Conservation (phyloP, 108 stramenopile genomes). For the Seminavis robusta region DNA sequence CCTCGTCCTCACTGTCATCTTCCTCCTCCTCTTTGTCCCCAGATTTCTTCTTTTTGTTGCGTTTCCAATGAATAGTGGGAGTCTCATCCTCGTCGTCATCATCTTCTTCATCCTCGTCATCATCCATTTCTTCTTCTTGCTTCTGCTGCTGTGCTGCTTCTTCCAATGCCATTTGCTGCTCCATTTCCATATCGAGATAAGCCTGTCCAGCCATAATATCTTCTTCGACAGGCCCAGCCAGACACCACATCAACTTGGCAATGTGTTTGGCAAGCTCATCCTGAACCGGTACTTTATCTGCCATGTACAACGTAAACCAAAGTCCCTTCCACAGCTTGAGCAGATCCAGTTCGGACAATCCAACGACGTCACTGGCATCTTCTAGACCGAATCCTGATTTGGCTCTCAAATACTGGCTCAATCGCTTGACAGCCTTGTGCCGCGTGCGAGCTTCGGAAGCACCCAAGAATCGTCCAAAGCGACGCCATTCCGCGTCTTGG, state of each 20-base stretch:
- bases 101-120: too few species aligned
- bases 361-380: slow-evolving; percentile 37
- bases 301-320: slow-evolving; percentile 91
- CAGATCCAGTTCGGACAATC: slow-evolving; percentile 82
- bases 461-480: slow-evolving; percentile 74
- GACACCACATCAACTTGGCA: slow-evolving; percentile 79
- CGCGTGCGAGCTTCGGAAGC: slow-evolving; percentile 69
- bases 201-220: slow-evolving; percentile 79
- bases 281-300: slow-evolving; percentile 87
- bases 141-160: not conserved
- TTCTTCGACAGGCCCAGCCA: slow-evolving; percentile 84
- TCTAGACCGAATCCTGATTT: slow-evolving; percentile 50
- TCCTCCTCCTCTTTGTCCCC: too few species aligned
- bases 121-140: too few species aligned
- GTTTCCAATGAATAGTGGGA: too few species aligned
- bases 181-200: slow-evolving; percentile 54
- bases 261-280: slow-evolving; percentile 75
- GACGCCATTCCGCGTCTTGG: too few species aligned
- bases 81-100: too few species aligned
- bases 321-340: slow-evolving; percentile 92
- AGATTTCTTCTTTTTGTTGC: too few species aligned
- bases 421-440: slow-evolving; percentile 64
- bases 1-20: slow-evolving; percentile 20
- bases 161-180: not conserved
- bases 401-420: slow-evolving; percentile 61